Evolutionary conservation across 2,329 filamentous ascomycete genomes (phyloP), one percentile per base, ranked within the genome.

Genomic region (Pseudogymnoascus sp.): DNA sequence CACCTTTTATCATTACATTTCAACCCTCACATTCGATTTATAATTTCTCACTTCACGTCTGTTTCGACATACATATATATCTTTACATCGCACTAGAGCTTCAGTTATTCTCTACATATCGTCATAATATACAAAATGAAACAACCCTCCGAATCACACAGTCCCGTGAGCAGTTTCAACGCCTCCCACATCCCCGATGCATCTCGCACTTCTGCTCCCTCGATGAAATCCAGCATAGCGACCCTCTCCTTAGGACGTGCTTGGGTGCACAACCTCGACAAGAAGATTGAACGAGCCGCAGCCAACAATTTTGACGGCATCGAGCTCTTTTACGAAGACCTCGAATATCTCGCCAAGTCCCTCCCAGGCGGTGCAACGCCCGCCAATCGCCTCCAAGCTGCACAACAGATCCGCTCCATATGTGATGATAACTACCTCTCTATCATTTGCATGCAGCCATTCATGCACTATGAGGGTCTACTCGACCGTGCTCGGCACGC

Each of bases 251-350:
- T 92, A 1, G 89, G 90, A 63, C 85, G 88, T 60, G 86, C 85
- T 70, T 81, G 88, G 72, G 85, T 88, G 67, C 90, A 93, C 74
- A 78, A 80, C 28, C 79, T 93, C 21, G 75, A 80, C 1, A 77
- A 83, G 71, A 93, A 92, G 72, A 81, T 93, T 60, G 80, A 86
- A 72, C 83, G 86, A 77, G 90, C 90, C 8, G 78, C 83, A 5
- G 78, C 80, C 63, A 81, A 89, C 69, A 86, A 86, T 19, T 85
- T 91, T 72, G 75, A 82, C 65, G 89, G 88, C 62, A 83, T 93
- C 68, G 90, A 93, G 73, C 80, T 92, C 19, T 92, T 92, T 78
- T 86, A 88, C 74, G 90, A 93, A 72, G 90, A 93, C 73, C 81
- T 93, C 3, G 78, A 84, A 65, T 84, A 86, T 69, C 71, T 89